Evolutionary conservation across 768 basidiomycete species (phyloP), one percentile per base, ranked within the genome.

Genomic region (Hebeloma cylindrosporum): DNA sequence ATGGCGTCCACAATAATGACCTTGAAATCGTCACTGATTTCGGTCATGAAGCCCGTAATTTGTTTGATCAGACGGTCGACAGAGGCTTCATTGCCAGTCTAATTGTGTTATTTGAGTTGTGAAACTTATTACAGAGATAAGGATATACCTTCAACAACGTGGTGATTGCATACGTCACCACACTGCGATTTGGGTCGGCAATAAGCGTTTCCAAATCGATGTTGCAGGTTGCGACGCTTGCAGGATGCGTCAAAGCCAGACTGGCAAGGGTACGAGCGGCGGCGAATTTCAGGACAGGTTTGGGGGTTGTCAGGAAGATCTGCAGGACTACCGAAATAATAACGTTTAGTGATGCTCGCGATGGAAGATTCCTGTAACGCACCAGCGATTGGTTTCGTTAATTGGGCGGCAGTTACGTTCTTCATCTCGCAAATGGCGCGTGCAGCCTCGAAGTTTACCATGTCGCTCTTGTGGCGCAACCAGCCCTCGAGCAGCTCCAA

Each of bases 21-120:
- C 74, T 97, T 98, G 81, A 99, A 99, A 69, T 99, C 96, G 67
- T 99, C 96, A 53, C 92, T 95, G 68, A 99, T 98, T 67, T 99
- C 96, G 45, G 86, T 80, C 94, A 99, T 96, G 75, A 99, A 99
- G 29, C 93, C 88, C 21, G 93, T 89, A 54, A 99, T 99, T 68
- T 98, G 95, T 65, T 97, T 98, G 84, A 99, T 98, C 52, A 99
- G 79, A 39, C 96, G 85, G 68, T 99, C 96, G 27, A 99, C 96
- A 1, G 94, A 98, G 5, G 93, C 93, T 66, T 99, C 96, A 66
- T 97, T 98, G 17, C 96, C 96, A 23, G 96, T 99, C 93, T 93
- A 59, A 13, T 38, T 25, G 18, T 10, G 20, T n/a, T 7, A 25
- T 37, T 51, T 49, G 31, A 47, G 16, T 42, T 45, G 38, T 16